Evolutionary conservation across 495 filamentous ascomycete species (phyloP).

Genomic region (Talaromyces ruber): DNA sequence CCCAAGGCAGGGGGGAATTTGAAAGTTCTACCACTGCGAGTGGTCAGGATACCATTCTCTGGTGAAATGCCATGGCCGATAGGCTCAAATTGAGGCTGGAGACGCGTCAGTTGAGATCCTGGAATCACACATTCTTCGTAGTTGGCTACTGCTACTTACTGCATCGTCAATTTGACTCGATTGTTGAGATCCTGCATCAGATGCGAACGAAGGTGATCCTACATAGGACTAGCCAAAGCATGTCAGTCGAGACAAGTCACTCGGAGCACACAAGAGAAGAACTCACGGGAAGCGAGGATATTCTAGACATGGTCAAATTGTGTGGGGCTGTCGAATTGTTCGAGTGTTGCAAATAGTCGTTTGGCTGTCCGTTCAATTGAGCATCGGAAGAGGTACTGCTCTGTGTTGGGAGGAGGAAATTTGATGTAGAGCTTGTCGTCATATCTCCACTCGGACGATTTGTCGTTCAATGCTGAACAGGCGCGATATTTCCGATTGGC

Average conservation of each 20-base stretch:
- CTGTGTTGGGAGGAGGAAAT: neutral
- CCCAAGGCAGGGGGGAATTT: neutral
- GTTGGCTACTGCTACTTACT: neutral
- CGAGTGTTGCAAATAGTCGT: neutral
- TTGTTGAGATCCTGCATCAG: neutral
- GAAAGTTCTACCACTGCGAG: neutral
- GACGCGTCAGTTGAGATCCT: neutral
- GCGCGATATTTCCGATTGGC: neutral
- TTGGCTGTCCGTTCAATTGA: neutral
- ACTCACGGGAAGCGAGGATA: neutral
- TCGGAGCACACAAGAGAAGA: neutral
- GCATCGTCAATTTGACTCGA: neutral
- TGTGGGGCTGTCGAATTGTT: neutral
- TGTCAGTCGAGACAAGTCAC: neutral
- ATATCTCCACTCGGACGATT: neutral
- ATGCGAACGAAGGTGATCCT: neutral
- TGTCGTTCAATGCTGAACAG: neutral
- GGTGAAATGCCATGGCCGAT: neutral
- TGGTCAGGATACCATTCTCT: conserved; percentile 1
- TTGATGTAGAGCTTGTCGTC: neutral
- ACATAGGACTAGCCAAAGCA: neutral
- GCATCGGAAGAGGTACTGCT: neutral
- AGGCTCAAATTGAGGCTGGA: neutral
- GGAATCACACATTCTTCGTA: neutral
- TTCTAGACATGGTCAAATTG: neutral